phyloP scores from a whole-genome alignment of 2,329 filamentous ascomycete species.

The Pezicula radicicola region DNA sequence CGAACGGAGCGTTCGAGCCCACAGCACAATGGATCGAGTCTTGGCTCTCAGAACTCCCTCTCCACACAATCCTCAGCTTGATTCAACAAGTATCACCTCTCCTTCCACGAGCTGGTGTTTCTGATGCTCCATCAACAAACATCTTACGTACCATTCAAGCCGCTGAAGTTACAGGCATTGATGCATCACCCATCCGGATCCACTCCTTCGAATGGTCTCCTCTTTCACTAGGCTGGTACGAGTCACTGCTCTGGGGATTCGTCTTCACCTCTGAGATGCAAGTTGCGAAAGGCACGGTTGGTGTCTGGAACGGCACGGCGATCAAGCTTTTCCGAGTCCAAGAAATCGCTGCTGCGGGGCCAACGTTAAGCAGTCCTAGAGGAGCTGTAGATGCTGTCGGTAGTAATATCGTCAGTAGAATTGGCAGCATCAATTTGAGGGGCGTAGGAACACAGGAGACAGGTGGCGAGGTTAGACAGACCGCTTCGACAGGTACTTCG shows the following conservation, averaged over 20 bases:
- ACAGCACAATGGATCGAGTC: conserved; percentile 84
- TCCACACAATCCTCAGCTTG: conserved; percentile 80
- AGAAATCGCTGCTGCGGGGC: conserved; percentile 75
- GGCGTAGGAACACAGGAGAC: conserved; percentile 12
- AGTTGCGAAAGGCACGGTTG: conserved; percentile 79
- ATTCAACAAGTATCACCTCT: conserved; percentile 63
- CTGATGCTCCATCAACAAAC: conserved; percentile 41
- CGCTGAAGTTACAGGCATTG: conserved; percentile 67
- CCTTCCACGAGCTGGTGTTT: conserved; percentile 46
- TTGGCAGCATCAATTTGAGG: conserved; percentile 63
- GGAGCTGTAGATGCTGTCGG: conserved; percentile 93
- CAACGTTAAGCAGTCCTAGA: conserved; percentile 77
- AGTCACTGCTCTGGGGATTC: conserved; percentile 90
- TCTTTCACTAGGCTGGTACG: conserved; percentile 90
- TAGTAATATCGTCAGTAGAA: conserved; percentile 81
- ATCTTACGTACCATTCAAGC: conserved; percentile 53
- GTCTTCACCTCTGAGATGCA: conserved; percentile 90
- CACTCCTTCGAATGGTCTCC: conserved; percentile 95
- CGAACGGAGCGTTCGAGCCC: conserved; percentile 68
- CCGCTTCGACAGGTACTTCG: neutral
- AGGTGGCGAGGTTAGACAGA: neutral
- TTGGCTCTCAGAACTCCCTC: conserved; percentile 87
- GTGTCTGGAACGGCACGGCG: conserved; percentile 88
- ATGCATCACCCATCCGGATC: conserved; percentile 70
- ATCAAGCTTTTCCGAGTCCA: conserved; percentile 90